A percentile compares a stretch with the other conserved stretches of the same genome.
Evolutionary conservation across 148 eudicot genomes (phyloP).

Genomic region (Fagopyrum tataricum): DNA sequence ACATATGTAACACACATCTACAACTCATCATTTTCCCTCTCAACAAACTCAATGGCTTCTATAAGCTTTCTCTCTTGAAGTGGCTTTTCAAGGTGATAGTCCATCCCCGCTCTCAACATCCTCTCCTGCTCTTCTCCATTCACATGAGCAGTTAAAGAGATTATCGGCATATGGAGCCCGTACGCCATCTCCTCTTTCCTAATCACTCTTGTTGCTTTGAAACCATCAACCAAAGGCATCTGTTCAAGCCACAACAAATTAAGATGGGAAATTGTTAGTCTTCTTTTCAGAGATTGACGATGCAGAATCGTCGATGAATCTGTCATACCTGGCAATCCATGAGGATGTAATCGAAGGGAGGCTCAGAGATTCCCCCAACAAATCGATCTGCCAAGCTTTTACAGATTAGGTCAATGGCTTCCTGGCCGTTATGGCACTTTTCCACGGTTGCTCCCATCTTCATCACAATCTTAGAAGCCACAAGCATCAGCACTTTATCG

Average conservation of each 20-base stretch:
- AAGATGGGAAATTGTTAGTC: not conserved
- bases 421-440: conserved; percentile 35
- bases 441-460: conserved; percentile 34
- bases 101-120: conserved; percentile 92
- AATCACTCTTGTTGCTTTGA: conserved; percentile 81
- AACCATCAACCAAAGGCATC: conserved; percentile 99
- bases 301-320: not conserved
- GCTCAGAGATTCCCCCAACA: conserved; percentile 10
- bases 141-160: conserved; percentile 92
- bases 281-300: not conserved
- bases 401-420: conserved; percentile 37
- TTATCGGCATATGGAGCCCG: conserved; percentile 61
- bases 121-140: conserved; percentile 64
- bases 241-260: conserved; percentile 16
- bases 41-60: too few relatives aligned
- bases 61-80: conserved; percentile 16
- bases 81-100: conserved; percentile 82
- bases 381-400: conserved; percentile 21
- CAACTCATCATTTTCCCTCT: too few relatives aligned
- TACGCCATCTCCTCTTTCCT: conserved; percentile 48
- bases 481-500: conserved; percentile 15
- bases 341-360: conserved; percentile 60
- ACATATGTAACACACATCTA: too few relatives aligned
- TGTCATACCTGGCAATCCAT: conserved; percentile 67
- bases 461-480: conserved; percentile 19